Evolutionary conservation across 2,329 filamentous ascomycete genomes (phyloP).

Genomic region (Diaporthe australafricana): DNA sequence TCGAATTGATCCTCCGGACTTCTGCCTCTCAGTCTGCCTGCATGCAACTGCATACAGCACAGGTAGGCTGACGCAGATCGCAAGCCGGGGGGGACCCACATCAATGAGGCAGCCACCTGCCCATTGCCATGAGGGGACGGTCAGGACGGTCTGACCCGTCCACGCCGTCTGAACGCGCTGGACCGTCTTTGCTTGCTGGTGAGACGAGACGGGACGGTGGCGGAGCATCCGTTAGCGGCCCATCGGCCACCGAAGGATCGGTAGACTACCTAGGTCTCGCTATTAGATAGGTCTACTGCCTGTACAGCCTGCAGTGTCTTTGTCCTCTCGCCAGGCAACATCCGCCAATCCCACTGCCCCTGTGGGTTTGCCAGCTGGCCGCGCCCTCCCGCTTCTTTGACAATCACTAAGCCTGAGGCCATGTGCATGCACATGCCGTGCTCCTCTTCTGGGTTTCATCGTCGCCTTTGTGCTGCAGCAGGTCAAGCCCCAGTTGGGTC

Average conservation of each 20-base stretch:
- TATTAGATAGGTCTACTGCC: no score
- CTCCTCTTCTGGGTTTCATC: slow-evolving; percentile 1
- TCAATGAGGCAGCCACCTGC: not conserved
- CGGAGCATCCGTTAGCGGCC: not conserved
- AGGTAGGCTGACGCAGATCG: slow-evolving; percentile 2
- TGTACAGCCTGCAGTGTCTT: slow-evolving; percentile 3
- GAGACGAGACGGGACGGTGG: slow-evolving; percentile 20
- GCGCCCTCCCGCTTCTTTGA: not conserved
- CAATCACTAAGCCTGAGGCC: slow-evolving; percentile 9
- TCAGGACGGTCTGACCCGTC: not conserved
- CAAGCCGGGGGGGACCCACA: not conserved
- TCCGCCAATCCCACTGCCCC: not conserved
- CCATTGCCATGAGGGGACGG: not conserved
- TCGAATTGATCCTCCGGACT: not conserved
- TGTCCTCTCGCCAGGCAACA: slow-evolving; percentile 8
- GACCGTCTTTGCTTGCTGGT: not conserved
- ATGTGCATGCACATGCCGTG: slow-evolving; percentile 17
- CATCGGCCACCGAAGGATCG: slow-evolving; percentile 23
- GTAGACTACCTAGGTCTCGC: not conserved
- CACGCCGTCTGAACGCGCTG: not conserved
- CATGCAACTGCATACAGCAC: slow-evolving; percentile 21
- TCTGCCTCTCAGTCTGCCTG: slow-evolving; percentile 14
- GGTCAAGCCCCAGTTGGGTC: not conserved
- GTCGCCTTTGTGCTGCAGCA: not conserved
- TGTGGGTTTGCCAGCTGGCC: not conserved